phyloP scores from a whole-genome alignment of 495 filamentous ascomycete genomes.

The Saxophila tyrrhenica region DNA sequence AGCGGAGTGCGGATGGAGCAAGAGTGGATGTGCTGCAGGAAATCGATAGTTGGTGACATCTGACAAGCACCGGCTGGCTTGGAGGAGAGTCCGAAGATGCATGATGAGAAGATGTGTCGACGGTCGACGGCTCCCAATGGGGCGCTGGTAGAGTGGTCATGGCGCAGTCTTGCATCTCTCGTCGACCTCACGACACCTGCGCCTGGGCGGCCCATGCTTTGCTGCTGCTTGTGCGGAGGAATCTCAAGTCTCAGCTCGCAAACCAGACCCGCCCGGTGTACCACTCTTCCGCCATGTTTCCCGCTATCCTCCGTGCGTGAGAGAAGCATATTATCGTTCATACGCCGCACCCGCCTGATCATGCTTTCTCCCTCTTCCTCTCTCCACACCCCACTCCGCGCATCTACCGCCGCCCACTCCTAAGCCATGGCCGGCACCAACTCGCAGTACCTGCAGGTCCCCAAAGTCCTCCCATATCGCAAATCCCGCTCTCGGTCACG shows the following conservation, averaged over 20 bases:
- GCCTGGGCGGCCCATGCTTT: background rate
- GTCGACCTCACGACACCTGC: background rate
- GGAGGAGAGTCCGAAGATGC: background rate
- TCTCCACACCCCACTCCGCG: background rate
- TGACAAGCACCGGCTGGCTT: background rate
- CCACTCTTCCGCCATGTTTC: background rate
- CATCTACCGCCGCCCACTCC: background rate
- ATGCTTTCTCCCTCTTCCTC: background rate
- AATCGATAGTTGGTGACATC: background rate
- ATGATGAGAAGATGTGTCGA: background rate
- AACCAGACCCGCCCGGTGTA: background rate
- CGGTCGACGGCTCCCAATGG: background rate
- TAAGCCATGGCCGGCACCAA: slow-evolving; percentile 13
- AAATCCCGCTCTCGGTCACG: slow-evolving; percentile 15
- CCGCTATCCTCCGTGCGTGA: background rate
- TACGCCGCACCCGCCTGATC: background rate
- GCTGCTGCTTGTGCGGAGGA: background rate
- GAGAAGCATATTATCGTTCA: background rate
- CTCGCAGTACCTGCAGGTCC: slow-evolving; percentile 18
- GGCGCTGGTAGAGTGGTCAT: background rate
- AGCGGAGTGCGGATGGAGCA: background rate
- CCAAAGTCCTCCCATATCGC: slow-evolving; percentile 16
- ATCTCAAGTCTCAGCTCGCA: background rate
- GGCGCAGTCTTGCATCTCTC: too few relatives aligned
- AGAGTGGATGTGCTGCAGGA: background rate